A percentile compares a stretch with the other conserved stretches of the same genome.
Evolutionary conservation across 305 asterid species (phyloP).

Genomic region (Rubia occidens): DNA sequence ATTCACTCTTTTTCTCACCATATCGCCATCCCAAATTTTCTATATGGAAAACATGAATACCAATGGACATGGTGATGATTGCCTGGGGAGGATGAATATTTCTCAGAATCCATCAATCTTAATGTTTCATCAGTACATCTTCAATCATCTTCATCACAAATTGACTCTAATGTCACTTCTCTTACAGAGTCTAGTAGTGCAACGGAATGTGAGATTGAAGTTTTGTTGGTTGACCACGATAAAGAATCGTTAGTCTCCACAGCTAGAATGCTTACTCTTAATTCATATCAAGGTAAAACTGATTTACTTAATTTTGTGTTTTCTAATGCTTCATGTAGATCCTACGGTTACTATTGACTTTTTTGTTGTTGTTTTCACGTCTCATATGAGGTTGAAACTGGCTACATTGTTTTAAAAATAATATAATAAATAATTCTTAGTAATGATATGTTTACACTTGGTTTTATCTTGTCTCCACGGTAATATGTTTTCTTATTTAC

Average conservation of each 20-base stretch:
- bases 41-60: background rate
- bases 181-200: background rate
- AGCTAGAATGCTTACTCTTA: background rate
- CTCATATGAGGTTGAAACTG: no score
- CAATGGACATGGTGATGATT: background rate
- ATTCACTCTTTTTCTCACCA: background rate
- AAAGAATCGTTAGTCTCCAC: background rate
- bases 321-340: background rate
- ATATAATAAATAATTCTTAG: no score
- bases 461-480: no score
- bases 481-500: no score
- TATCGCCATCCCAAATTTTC: no score
- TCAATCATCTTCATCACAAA: background rate
- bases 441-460: no score
- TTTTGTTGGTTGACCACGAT: background rate
- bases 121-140: background rate
- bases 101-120: background rate
- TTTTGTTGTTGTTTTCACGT: no score
- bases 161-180: no score
- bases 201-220: background rate
- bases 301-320: background rate
- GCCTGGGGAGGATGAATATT: background rate
- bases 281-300: background rate
- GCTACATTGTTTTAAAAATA: no score
- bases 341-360: background rate